phyloP scores from a whole-genome alignment of 129 eudicot genomes.

The Flaveria linearis region DNA sequence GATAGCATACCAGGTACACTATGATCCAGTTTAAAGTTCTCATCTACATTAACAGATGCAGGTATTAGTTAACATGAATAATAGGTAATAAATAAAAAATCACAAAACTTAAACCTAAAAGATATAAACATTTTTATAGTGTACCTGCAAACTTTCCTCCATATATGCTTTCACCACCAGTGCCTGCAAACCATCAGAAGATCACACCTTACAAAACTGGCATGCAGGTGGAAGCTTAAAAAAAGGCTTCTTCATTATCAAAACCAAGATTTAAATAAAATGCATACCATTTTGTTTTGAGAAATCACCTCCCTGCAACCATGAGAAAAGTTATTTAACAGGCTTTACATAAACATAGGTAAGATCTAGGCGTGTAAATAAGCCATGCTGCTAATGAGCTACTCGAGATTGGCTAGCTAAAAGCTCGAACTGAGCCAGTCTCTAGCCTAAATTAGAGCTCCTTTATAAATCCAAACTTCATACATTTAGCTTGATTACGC shows the following conservation, averaged over 20 bases:
- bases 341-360: background rate
- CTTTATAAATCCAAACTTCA: background rate
- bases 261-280: conserved; percentile 39
- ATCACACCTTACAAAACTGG: conserved; percentile 61
- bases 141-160: conserved; percentile 99
- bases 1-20: conserved; percentile 79
- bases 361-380: background rate
- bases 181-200: conserved; percentile 97
- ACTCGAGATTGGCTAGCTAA: background rate
- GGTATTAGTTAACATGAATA: background rate
- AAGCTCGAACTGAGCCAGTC: background rate
- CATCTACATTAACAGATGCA: conserved; percentile 55
- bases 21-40: conserved; percentile 83
- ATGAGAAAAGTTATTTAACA: conserved; percentile 25
- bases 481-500: background rate
- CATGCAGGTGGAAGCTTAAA: conserved; percentile 48
- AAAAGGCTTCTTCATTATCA: conserved; percentile 51
- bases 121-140: background rate
- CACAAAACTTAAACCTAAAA: background rate
- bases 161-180: conserved; percentile 97
- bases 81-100: background rate
- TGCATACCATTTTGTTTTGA: conserved; percentile 91
- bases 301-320: conserved; percentile 93
- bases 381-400: background rate
- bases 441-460: background rate